Conservation (phyloP, 805 yeast species). For the Priceomyces carsonii region DNA sequence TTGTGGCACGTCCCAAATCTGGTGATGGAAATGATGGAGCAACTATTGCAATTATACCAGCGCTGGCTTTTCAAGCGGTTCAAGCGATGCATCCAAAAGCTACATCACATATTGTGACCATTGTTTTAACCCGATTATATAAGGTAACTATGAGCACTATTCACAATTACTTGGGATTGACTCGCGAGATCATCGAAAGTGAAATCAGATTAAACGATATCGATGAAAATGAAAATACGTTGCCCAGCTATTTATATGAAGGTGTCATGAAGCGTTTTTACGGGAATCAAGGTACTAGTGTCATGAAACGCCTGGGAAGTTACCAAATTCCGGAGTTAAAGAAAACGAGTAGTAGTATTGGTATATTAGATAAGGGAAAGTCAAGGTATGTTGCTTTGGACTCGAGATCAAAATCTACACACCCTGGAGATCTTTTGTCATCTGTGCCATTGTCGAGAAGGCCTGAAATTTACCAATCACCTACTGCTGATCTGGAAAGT, state of each 20-base stretch:
- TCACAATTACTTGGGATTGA: constrained; percentile 81
- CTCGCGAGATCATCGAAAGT: constrained; percentile 75
- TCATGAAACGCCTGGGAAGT: background rate
- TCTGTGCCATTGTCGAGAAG: constrained; percentile 69
- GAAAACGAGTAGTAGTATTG: constrained; percentile 5
- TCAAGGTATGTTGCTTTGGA: constrained; percentile 48
- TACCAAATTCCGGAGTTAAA: constrained; percentile 3
- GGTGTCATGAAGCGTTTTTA: constrained; percentile 48
- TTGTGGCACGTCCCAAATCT: constrained; percentile 70
- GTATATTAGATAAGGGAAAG: constrained; percentile 14
- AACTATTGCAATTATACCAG: constrained; percentile 91
- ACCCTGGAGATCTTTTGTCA: constrained; percentile 85
- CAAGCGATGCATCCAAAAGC: constrained; percentile 80
- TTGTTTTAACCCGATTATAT: constrained; percentile 82
- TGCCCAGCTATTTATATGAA: constrained; percentile 68
- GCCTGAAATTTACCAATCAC: constrained; percentile 26
- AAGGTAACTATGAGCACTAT: constrained; percentile 92
- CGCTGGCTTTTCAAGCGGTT: constrained; percentile 72
- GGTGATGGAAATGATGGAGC: constrained; percentile 36
- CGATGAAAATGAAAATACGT: constrained; percentile 16
- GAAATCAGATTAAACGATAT: constrained; percentile 63
- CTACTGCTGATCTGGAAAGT: constrained; percentile 12
- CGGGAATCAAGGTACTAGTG: constrained; percentile 11
- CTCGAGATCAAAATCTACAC: constrained; percentile 53
- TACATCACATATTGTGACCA: constrained; percentile 91